Evolutionary conservation across 768 basidiomycete genomes (phyloP).

Genomic region (Russula vinacea): DNA sequence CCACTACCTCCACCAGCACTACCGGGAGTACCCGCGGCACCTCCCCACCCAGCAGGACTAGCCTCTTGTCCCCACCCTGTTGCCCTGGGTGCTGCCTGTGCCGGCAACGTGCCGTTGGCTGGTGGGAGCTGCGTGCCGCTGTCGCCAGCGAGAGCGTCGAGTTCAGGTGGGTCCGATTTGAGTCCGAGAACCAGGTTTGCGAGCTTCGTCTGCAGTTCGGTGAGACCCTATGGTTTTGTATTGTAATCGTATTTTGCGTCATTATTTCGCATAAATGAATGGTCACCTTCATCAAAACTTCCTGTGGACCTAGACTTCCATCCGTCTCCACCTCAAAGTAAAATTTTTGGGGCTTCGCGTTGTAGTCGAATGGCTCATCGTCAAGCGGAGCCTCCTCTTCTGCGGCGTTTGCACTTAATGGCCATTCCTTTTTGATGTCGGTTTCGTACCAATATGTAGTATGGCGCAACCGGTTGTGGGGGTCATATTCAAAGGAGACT

Average conservation of each 20-base stretch:
- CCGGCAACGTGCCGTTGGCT: constrained; percentile 17
- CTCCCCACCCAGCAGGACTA: constrained; percentile 24
- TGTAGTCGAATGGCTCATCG: constrained; percentile 82
- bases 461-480: constrained; percentile 94
- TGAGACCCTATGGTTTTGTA: constrained; percentile 53
- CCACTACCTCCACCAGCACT: constrained; percentile 1
- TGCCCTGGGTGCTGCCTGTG: constrained; percentile 22
- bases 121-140: constrained; percentile 27
- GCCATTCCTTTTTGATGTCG: constrained; percentile 85
- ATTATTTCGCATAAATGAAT: background rate
- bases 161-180: constrained; percentile 45
- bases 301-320: constrained; percentile 83
- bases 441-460: constrained; percentile 93
- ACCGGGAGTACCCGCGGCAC: constrained; percentile 8
- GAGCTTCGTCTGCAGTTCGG: constrained; percentile 75
- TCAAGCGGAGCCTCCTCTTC: constrained; percentile 81
- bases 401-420: constrained; percentile 77
- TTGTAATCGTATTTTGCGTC: no score
- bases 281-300: constrained; percentile 80
- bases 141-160: constrained; percentile 47
- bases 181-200: constrained; percentile 76
- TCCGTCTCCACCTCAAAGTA: constrained; percentile 96
- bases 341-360: constrained; percentile 83
- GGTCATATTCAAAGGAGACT: constrained; percentile 96
- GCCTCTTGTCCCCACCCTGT: constrained; percentile 22